These are phyloP conservation scores for Galerina marginata DNA, from an alignment of 768 basidiomycete species.

Conservation along the genomic window DNA sequence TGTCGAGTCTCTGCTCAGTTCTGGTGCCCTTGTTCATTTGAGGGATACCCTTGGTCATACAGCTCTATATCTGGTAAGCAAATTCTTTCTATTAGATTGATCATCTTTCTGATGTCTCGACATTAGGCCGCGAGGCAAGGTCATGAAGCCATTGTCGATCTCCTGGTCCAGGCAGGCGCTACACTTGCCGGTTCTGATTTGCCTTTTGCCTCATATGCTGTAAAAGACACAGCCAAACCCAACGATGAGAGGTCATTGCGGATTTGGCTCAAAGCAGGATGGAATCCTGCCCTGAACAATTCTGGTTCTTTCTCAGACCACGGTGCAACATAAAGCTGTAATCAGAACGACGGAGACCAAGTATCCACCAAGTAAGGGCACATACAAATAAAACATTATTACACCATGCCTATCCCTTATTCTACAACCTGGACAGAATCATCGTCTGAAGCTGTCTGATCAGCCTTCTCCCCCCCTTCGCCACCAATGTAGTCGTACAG, in stretches of 20 bases:
- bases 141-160: conserved; percentile 61
- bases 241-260: conserved; percentile 50
- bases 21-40: conserved; percentile 83
- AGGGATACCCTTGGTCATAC: conserved; percentile 84
- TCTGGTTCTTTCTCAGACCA: not conserved
- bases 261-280: conserved; percentile 65
- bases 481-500: conserved; percentile 57
- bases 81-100: not conserved
- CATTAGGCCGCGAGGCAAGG: conserved; percentile 77
- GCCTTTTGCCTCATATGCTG: conserved; percentile 58
- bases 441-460: conserved; percentile 31
- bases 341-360: not conserved
- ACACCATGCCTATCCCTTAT: conserved; percentile 2
- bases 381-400: conserved; percentile 2
- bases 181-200: conserved; percentile 72
- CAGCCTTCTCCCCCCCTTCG: conserved; percentile 33
- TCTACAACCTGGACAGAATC: conserved; percentile 28
- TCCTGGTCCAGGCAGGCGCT: conserved; percentile 75
- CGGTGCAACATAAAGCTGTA: not conserved
- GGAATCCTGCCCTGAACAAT: conserved; percentile 19
- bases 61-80: conserved; percentile 77
- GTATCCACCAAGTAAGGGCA: not conserved
- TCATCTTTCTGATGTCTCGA: conserved; percentile 8
- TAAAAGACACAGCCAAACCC: conserved; percentile 37
- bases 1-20: conserved; percentile 59